Base-by-base conservation (phyloP, 2,329 filamentous ascomycete species). In the Camptophora hylomeconis region DNA sequence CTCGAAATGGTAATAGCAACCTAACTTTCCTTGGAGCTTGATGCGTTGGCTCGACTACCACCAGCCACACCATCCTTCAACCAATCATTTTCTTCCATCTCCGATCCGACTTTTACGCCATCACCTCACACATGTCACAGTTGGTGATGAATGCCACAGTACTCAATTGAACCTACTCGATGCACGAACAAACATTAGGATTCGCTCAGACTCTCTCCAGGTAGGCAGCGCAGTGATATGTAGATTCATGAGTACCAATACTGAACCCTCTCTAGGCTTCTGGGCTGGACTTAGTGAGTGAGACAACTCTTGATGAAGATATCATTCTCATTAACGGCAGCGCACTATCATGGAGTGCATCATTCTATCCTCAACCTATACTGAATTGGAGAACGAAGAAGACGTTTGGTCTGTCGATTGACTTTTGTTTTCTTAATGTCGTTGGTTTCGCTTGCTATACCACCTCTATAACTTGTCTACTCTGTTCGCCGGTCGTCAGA, bases 351-450 rank as follows among this genome's bases (percentile, higher is more conserved):
- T 89, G 87, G 87, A 87, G 80, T 8, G 58, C 76, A 10, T 92
- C 83, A 10, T 95, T 94, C 60, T 95, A 95, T 53, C 86, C 87
- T 2, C 89, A 95, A 51, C 73, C 80, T 5, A 57, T 92, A 36
- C 68, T 83, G 38, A 95, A 94, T 63, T 77, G 67, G 52, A 63
- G 63, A 17, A 76, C 83, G 30, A 71, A 72, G 33, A 80, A 81
- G 6, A 94, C 86, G 4, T 67, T 72, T 12, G 89, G 89, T 21
- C 75, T 87, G 4, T 81, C 83, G 1, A 76, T 92, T 40, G 86
- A 94, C 53, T 94, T 92, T 47, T 83, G 83, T 7, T 78, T 57
- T 16, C 69, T 80, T 45, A 82, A 61, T 23, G 72, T 76, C 39
- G 69, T 67, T 13, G 69, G 70, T 2, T 73, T 70, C 46, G 58